Percentiles rank a stretch among this genome's conserved stretches.
Evolutionary conservation across 176 grass and related monocot genomes (phyloP).

Genomic region (Dendrocalamus sinicus): DNA sequence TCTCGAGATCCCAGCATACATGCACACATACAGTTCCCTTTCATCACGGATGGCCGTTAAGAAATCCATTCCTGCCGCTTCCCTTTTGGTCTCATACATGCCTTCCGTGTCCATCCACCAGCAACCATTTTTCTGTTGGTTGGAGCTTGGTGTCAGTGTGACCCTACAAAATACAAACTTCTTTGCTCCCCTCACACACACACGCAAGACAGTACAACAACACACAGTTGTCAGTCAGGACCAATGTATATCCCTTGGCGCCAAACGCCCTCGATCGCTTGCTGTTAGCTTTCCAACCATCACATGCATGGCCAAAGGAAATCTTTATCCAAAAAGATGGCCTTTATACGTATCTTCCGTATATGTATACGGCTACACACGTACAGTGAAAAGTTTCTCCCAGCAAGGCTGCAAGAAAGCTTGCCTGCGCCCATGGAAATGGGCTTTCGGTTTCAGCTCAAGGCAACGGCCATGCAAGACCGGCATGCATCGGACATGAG

Average conservation of each 20-base stretch:
- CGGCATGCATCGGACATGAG: too few relatives aligned
- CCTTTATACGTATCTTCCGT: not conserved
- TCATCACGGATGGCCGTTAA: conserved; percentile 12
- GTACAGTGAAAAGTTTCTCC: not conserved
- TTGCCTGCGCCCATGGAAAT: not conserved
- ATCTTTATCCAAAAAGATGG: not conserved
- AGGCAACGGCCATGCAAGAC: not conserved
- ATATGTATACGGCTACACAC: not conserved
- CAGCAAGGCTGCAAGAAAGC: not conserved
- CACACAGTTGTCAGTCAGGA: not conserved
- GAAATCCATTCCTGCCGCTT: not conserved
- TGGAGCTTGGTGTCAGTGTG: not conserved
- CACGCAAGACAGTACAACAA: not conserved
- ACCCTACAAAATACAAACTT: not conserved
- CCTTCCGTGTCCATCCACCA: conserved; percentile 1
- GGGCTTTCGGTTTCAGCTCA: not conserved
- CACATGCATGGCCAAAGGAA: not conserved
- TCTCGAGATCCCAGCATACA: not conserved
- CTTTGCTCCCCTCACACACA: not conserved
- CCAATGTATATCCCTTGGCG: not conserved
- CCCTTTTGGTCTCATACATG: conserved; percentile 19
- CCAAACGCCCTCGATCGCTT: not conserved
- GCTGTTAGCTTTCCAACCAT: not conserved
- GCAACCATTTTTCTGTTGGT: conserved; percentile 39
- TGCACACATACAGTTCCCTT: not conserved